Base-by-base conservation (phyloP, 768 basidiomycete genomes). In the Rhizopogon vulgaris region DNA sequence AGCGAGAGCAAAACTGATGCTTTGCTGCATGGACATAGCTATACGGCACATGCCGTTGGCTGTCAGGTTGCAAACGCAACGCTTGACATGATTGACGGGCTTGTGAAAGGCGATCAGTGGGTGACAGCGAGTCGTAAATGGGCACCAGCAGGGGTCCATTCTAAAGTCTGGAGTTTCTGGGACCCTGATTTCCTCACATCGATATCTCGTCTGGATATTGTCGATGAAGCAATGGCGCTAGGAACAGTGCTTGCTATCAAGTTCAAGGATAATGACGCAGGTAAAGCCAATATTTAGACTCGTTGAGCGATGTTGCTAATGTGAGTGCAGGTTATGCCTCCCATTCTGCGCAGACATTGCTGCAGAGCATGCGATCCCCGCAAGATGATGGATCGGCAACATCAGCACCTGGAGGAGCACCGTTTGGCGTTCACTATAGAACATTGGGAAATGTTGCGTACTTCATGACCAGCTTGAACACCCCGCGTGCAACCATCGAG, bases 361-460 rank as follows among this genome's bases (percentile, higher is more conserved):
- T 97, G 2, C 70, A 70, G 9, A 65, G 77, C 1, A 70, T 95
- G 11, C 75, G 73, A 41, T 53, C 55, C n/a, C 56, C 61, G 4
- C 55, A 56, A 1, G 54, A 58, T 24, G 63, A 64, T 6, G 55
- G 55, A 8, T 52, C 43, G 10, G 48, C 73, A 17, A 72, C 78
- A 4, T 54, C 73, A 0, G 75, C 76, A 1, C 79, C 79, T 8
- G 77, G 79, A 2, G 77, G 81, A 34, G 73, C 73, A 15, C 72
- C 80, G 4, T 85, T 85, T 68, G 76, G 79, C 36, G 78, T 97
- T 18, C 88, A 98, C 65, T 93, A 79, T 57, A 78, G 95, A 52
- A 94, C 95, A 0, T 70, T 98, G 36, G 95, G 95, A 0, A 83
- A 94, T 62, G 84, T 93, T 8, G 87, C 86, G n/a, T 95, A 95